Evolutionary conservation across 345 rosid species (phyloP).

Genomic region (Salix viminalis): DNA sequence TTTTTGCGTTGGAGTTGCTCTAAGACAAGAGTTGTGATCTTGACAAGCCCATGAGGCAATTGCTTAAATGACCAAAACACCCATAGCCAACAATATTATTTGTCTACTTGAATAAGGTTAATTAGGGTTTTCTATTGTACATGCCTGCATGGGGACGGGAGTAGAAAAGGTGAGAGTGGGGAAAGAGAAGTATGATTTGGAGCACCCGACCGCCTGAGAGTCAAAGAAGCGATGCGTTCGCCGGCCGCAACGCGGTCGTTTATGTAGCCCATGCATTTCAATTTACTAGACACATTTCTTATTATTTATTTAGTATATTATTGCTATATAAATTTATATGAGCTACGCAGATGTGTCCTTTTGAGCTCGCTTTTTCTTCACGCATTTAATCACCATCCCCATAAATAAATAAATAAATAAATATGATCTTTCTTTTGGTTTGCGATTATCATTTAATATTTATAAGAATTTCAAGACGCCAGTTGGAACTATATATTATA

Average conservation of each 20-base stretch:
- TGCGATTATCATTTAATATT: not conserved
- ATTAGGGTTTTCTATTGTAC: not conserved
- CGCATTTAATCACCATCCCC: slow-evolving; percentile 33
- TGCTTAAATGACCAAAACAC: no score
- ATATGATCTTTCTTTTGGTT: not conserved
- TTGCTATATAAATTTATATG: not conserved
- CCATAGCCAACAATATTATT: no score
- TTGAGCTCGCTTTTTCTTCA: slow-evolving; percentile 32
- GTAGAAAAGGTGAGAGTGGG: not conserved
- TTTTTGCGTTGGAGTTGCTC: no score
- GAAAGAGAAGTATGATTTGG: not conserved
- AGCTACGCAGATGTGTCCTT: not conserved
- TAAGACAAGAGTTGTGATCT: not conserved
- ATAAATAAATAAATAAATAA: slow-evolving; percentile 4
- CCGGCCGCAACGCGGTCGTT: slow-evolving; percentile 78
- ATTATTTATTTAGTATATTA: not conserved
- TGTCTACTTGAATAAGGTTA: not conserved
- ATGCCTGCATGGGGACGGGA: not conserved
- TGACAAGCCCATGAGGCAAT: not conserved
- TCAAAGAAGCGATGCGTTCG: slow-evolving; percentile 72
- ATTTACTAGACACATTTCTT: slow-evolving; percentile 44
- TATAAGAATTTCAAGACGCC: not conserved
- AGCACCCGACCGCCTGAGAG: slow-evolving; percentile 16
- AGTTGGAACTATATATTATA: not conserved
- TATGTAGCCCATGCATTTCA: slow-evolving; percentile 48